Evolutionary conservation across 163 green algal species (phyloP), one percentile per base, ranked within the genome.

Genomic region (Scenedesmus sp.): DNA sequence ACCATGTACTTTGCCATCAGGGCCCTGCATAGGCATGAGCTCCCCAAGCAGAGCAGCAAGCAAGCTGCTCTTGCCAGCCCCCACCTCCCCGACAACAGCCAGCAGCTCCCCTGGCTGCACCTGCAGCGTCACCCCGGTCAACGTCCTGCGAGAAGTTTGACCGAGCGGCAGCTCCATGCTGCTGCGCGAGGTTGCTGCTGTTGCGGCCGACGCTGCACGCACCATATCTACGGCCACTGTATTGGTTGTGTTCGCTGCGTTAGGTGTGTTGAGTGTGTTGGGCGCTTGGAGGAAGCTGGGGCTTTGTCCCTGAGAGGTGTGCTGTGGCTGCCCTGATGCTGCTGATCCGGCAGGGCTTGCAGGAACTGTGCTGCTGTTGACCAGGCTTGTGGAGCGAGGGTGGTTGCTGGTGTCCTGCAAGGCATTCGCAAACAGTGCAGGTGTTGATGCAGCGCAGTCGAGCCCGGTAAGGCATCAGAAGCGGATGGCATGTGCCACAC

Each of bases 21-120:
- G 55, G 12, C 26, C 90, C 81, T 7, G 57, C 82, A 96, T 70
- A 10, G 95, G 95, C 93, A 96, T 94, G 84, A 97, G 92, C 93
- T 97, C 95, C 7, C 95, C 95, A 60, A 98, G 91, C 62, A 98
- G 88, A 13, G 95, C 95, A 2, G 94, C 91, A 85, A 97, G 88
- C 74, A 98, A 89, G 76, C 84, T 94, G 90, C 85, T 95, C 94
- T 97, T 98, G 26, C 96, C 96, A 16, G 90, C 85, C 12, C 96
- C 96, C 1, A 97, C 94, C 46, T 94, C 93, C 10, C 95, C 95
- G 46, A 82, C 93, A 0, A 97, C 76, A 0, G 93, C 95, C 54
- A 97, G 16, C 67, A 97, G 91, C 92, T 96, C 92, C 6, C 95
- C 95, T 2, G 95, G 95, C 8, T 89, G 62, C 20, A 96, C 82